Percentiles rank a stretch among this genome's conserved stretches.
Conservation (phyloP, 192 early-diverging fungal genomes). For the Backusella australiensis region DNA sequence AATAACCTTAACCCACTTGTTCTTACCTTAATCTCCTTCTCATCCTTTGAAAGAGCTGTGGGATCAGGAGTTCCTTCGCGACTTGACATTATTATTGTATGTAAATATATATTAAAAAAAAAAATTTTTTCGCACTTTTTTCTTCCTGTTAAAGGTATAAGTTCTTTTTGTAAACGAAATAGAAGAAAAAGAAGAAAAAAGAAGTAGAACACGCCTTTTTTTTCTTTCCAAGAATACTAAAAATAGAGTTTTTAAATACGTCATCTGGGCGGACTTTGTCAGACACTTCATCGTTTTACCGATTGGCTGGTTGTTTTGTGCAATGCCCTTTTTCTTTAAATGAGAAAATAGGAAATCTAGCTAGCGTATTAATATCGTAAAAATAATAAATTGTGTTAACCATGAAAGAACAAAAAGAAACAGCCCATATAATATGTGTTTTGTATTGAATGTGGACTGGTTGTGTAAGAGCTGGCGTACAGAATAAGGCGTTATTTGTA, state of each 20-base stretch:
- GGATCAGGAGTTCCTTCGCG: constrained; percentile 13
- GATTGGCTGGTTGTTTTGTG: neutral
- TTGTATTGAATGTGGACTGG: too few relatives aligned
- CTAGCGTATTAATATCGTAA: too few relatives aligned
- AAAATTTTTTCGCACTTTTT: neutral
- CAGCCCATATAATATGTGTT: too few relatives aligned
- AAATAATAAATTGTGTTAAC: too few relatives aligned
- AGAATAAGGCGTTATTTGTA: too few relatives aligned
- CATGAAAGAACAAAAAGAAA: too few relatives aligned
- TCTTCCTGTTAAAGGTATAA: neutral
- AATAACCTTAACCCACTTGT: neutral
- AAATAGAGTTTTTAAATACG: neutral
- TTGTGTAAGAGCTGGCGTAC: too few relatives aligned
- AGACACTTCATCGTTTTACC: neutral
- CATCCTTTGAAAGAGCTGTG: neutral
- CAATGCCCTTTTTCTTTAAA: neutral
- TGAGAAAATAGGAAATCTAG: neutral
- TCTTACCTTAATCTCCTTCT: constrained; percentile 11
- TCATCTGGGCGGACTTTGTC: neutral
- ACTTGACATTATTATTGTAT: neutral
- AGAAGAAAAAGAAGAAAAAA: constrained; percentile 1
- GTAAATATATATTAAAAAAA: neutral
- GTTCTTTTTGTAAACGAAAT: neutral
- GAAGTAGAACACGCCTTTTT: neutral
- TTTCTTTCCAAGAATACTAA: neutral